Evolutionary conservation across 2,329 filamentous ascomycete genomes (phyloP).

Genomic region (Ceratocystis huliohia): DNA sequence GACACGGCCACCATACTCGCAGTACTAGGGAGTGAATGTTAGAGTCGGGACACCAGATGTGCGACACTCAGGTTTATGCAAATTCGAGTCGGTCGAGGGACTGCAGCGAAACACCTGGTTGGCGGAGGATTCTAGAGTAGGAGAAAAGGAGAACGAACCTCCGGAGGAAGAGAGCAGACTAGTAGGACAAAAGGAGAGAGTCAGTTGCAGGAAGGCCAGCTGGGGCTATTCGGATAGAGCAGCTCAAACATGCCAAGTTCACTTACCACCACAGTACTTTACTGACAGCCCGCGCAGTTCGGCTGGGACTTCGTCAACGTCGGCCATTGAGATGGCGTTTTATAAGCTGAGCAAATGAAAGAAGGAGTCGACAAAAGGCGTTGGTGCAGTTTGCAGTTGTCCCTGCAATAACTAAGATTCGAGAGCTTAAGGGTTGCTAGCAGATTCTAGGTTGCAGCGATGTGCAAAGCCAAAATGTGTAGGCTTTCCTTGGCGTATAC

Average conservation of each 20-base stretch:
- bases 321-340: conserved; percentile 18
- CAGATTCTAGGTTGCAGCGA: too few relatives aligned
- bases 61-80: not conserved
- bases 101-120: conserved; percentile 12
- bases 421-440: too few relatives aligned
- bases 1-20: conserved; percentile 90
- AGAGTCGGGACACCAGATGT: conserved; percentile 1
- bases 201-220: not conserved
- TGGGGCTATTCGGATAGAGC: too few relatives aligned
- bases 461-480: too few relatives aligned
- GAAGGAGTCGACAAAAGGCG: not conserved
- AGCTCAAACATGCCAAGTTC: not conserved
- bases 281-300: conserved; percentile 27
- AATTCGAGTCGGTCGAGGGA: conserved; percentile 12
- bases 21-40: conserved; percentile 54
- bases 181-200: conserved; percentile 10
- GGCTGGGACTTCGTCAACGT: conserved; percentile 17
- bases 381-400: not conserved
- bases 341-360: not conserved
- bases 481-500: too few relatives aligned
- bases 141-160: conserved; percentile 35
- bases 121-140: not conserved
- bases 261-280: conserved; percentile 47
- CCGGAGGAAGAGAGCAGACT: conserved; percentile 54
- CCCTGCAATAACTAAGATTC: not conserved